A percentile compares a stretch with the other conserved stretches of the same genome.
phyloP scores from a whole-genome alignment of 768 basidiomycete genomes.

The Boletus insuetus region DNA sequence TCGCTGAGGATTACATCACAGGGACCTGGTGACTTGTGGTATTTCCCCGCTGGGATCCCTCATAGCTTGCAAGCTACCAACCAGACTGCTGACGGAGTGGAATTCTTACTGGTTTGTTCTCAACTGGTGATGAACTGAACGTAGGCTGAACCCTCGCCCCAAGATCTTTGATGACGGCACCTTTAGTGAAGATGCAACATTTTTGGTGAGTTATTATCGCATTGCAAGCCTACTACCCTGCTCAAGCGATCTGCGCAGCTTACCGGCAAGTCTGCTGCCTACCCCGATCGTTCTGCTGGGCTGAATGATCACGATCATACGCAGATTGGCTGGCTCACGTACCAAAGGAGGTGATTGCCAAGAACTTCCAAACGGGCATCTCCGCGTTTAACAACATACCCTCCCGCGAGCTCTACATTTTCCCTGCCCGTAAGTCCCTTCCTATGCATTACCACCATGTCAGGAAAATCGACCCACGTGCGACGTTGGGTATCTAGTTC shows the following conservation, averaged over 20 bases:
- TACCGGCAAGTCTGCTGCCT: conserved; percentile 24
- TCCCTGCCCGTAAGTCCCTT: conserved; percentile 32
- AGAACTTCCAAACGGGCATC: conserved; percentile 51
- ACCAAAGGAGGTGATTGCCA: conserved; percentile 51
- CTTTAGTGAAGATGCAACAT: conserved; percentile 54
- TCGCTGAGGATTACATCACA: conserved; percentile 21
- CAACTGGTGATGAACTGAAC: not conserved
- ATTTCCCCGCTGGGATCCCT: conserved; percentile 52
- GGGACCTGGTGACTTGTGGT: conserved; percentile 49
- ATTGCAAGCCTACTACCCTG: not conserved
- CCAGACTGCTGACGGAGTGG: conserved; percentile 39
- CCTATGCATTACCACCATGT: not conserved
- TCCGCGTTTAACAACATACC: conserved; percentile 54
- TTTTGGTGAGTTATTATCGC: conserved; percentile 28
- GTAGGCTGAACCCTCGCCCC: not conserved
- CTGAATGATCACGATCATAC: not conserved
- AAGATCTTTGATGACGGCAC: conserved; percentile 33
- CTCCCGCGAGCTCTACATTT: conserved; percentile 50
- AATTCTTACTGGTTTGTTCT: conserved; percentile 43
- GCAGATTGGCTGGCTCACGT: conserved; percentile 61
- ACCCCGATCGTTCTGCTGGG: not conserved
- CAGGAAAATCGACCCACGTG: too few species aligned
- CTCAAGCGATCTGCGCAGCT: conserved; percentile 2
- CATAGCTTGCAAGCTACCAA: conserved; percentile 53
- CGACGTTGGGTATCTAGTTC: conserved; percentile 21